phyloP scores from a whole-genome alignment of 78 protist genomes.

The Acrasis kona region DNA sequence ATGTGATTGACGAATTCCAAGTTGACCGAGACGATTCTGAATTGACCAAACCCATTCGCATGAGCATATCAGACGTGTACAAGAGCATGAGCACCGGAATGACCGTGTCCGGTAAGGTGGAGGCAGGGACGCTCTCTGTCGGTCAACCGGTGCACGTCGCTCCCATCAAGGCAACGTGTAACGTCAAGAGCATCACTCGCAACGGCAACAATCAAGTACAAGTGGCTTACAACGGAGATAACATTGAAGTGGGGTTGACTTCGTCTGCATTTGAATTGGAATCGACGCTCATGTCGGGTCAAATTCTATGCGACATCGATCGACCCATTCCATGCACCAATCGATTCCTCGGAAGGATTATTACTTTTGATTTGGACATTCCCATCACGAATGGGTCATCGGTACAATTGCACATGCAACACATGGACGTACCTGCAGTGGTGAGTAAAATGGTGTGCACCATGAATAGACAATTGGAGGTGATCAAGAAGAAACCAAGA shows the following conservation, averaged over 20 bases:
- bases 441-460: conserved; percentile 18
- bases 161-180: background rate
- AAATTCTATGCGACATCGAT: background rate
- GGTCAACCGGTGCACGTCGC: conserved; percentile 22
- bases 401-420: conserved; percentile 67
- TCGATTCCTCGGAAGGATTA: background rate
- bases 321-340: background rate
- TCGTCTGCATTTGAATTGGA: background rate
- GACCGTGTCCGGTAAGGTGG: conserved; percentile 72
- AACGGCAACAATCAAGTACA: conserved; percentile 16
- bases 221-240: conserved; percentile 65
- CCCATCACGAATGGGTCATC: conserved; percentile 45
- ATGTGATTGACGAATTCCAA: conserved; percentile 49
- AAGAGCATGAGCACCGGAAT: conserved; percentile 49
- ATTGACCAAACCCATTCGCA: conserved; percentile 65
- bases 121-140: conserved; percentile 59
- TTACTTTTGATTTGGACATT: background rate
- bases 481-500: conserved; percentile 56
- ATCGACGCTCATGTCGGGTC: conserved; percentile 17
- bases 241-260: conserved; percentile 37
- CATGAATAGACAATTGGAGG: conserved; percentile 67
- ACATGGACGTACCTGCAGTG: conserved; percentile 51
- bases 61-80: conserved; percentile 64
- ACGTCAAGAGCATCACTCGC: background rate
- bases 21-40: too few species aligned